These are phyloP conservation scores for Colletotrichum sp. DNA, from an alignment of 2,329 filamentous ascomycete genomes.

Conservation along the genomic window DNA sequence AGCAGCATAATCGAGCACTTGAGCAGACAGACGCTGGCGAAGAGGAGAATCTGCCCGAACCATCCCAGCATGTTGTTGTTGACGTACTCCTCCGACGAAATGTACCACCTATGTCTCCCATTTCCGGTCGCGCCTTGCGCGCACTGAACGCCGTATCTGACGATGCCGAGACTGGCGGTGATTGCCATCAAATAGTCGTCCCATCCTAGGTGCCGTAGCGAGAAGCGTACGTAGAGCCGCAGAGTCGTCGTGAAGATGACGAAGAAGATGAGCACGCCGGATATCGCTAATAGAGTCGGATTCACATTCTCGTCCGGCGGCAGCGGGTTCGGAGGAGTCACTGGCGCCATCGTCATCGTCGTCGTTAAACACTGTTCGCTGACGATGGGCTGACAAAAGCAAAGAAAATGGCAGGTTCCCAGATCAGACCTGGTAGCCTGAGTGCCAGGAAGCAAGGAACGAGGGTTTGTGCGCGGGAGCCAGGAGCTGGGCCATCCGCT, in stretches of 20 bases:
- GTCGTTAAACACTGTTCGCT: background rate
- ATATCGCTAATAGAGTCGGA: constrained; percentile 34
- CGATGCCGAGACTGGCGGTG: constrained; percentile 32
- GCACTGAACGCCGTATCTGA: constrained; percentile 36
- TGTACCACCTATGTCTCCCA: constrained; percentile 40
- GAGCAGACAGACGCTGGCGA: constrained; percentile 41
- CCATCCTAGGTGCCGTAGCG: constrained; percentile 34
- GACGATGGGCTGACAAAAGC: background rate
- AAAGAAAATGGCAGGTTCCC: background rate
- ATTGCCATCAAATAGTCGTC: constrained; percentile 42
- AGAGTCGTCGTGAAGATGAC: constrained; percentile 35
- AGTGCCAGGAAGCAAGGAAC: background rate
- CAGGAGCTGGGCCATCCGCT: background rate
- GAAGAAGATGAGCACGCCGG: constrained; percentile 34
- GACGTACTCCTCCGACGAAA: constrained; percentile 34
- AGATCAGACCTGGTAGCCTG: background rate
- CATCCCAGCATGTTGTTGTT: constrained; percentile 42
- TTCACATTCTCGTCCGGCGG: constrained; percentile 40
- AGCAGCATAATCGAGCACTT: constrained; percentile 48
- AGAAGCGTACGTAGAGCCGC: constrained; percentile 34
- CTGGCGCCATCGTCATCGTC: constrained; percentile 5
- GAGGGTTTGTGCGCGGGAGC: background rate
- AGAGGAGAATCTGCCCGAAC: constrained; percentile 45
- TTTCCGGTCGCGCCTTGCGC: constrained; percentile 39
- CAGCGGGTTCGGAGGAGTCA: constrained; percentile 36